Base-by-base conservation (phyloP, 495 filamentous ascomycete genomes). In the Annulohypoxylon stygium region DNA sequence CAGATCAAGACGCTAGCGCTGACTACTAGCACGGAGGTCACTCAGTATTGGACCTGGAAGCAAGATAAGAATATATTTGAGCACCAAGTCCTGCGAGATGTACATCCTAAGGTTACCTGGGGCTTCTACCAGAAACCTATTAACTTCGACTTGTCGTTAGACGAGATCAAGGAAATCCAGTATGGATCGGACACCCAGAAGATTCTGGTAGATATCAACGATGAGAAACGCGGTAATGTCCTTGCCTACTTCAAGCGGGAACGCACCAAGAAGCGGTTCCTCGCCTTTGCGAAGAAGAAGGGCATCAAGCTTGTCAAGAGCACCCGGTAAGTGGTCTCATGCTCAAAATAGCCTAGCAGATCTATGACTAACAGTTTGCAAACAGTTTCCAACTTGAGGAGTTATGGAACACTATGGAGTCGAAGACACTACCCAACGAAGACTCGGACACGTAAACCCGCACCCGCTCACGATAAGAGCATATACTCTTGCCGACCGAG, bases 21-120 rank as follows among this genome's bases (percentile, higher is more conserved):
- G 20, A 79, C 83, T 3, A 85, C 78, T 30, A 82, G 80, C 67
- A 58, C 75, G 2, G 33, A 77, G 3, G 79, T 84, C 12, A 86
- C 83, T n/a, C 84, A 86, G 70, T 86, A 86, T 77, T 85, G 83
- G 83, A 83, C 83, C 62, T 86, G 79, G 78, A 78, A 76, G 41
- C 70, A 41, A 12, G 78, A 82, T 25, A 79, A 73, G 50, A 61
- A 63, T 16, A 57, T 77, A 43, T 81, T 85, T 20, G 83, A 86
- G 76, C 84, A 86, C 71, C 83, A 85, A 60, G 82, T 86, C 12
- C 77, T 86, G n/a, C 76, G 79, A 36, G 81, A 82, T 18, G 77
- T 81, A 2, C 51, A 71, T 47, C 79, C 79, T 25, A 76, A 73
- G 41, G 74, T 79, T n/a, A 80, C 74, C 14, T 86, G 84, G 84